Base-by-base conservation (phyloP, 1,284 basidiomycete species). In the Serendipita sp. region DNA sequence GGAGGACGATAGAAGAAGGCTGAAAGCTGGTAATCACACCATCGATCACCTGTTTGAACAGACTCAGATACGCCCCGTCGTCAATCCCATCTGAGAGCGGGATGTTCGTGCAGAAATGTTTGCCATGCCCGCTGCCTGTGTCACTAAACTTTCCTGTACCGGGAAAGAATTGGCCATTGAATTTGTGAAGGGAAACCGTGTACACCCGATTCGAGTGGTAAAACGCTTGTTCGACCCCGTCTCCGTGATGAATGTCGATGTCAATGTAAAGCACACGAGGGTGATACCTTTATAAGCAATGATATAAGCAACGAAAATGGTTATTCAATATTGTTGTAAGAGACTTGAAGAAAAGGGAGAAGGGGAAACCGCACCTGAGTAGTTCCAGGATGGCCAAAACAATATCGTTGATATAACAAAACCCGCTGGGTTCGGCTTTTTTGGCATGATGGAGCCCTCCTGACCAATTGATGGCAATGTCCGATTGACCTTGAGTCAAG, bases 161-260 rank as follows among this genome's bases (percentile, higher is more conserved):
- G 0, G 93, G 93, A 74, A 99, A 99, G 78, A 99, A 99, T 71
- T 97, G 93, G 66, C 92, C 92, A 1, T 91, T 94, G 76, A 97
- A 99, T 75, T 99, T 99, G 80, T 99, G 95, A 75, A 99, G 99
- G 0, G 95, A 98, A 22, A 97, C 91, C 0, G 96, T 99, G 82
- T 98, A 88, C 64, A 99, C 95, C 26, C 96, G 87, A 70, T 99
- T 95, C 42, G 93, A 91, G 69, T 94, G 88, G 75, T 97, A 99
- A 74, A 99, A 99, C 0, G 96, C 96, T 67, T 94, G 88, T 72
- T 97, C 94, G 3, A 97, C 93, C 30, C 93, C 94, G 69, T 97
- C 94, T 22, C 94, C 93, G 70, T 97, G 93, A 72, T 97, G 93
- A 64, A 97, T 96, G 71, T 97, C 93, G 66, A 97, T 97, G 74